Evolutionary conservation across 371 early-diverging fungal species (phyloP).

Genomic region (Rhizopus sp.): DNA sequence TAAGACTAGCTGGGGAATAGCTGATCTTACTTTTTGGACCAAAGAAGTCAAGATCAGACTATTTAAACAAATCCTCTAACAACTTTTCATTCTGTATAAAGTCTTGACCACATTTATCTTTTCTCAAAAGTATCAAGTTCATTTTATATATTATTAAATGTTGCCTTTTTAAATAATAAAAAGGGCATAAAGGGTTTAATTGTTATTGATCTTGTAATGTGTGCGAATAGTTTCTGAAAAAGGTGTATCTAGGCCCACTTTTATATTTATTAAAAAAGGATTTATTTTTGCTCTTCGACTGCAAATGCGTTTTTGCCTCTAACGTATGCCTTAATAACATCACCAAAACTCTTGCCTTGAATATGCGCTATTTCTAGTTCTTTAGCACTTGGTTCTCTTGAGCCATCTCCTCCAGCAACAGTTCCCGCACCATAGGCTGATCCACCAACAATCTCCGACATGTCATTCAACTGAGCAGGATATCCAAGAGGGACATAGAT

Average conservation of each 20-base stretch:
- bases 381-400: slow-evolving; percentile 49
- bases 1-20: too few species aligned
- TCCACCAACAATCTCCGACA: slow-evolving; percentile 55
- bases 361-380: slow-evolving; percentile 66
- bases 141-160: too few species aligned
- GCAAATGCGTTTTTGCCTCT: slow-evolving; percentile 24
- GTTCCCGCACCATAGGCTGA: slow-evolving; percentile 58
- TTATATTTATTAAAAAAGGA: background rate
- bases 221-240: too few species aligned
- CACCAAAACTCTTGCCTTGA: slow-evolving; percentile 66
- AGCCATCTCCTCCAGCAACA: slow-evolving; percentile 66
- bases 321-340: slow-evolving; percentile 36
- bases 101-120: too few species aligned
- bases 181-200: too few species aligned
- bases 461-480: slow-evolving; percentile 34
- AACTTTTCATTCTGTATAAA: too few species aligned
- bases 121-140: too few species aligned
- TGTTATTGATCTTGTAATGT: too few species aligned
- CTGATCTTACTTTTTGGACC: too few species aligned
- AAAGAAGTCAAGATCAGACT: too few species aligned
- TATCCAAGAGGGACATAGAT: slow-evolving; percentile 78
- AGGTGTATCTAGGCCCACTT: background rate
- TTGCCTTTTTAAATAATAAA: too few species aligned
- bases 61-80: too few species aligned
- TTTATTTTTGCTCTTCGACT: slow-evolving; percentile 9